phyloP scores from a whole-genome alignment of 2,329 filamentous ascomycete genomes.

The Pseudogymnoascus sp. region DNA sequence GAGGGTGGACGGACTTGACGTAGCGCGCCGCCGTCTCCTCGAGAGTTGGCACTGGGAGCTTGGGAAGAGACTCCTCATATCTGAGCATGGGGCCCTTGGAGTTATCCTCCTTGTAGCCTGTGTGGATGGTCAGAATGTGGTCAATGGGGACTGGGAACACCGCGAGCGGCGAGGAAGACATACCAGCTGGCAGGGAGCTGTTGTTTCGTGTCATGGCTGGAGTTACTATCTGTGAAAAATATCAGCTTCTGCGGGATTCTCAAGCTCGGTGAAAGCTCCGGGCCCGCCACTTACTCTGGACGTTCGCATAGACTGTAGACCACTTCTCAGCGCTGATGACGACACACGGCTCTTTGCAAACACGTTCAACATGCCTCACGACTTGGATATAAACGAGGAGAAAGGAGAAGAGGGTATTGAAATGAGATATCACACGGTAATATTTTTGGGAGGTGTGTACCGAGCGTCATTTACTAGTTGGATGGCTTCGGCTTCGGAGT shows the following conservation, averaged over 20 bases:
- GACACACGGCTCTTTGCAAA: conserved; percentile 26
- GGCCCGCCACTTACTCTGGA: conserved; percentile 20
- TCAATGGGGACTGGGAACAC: conserved; percentile 12
- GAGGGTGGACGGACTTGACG: conserved; percentile 69
- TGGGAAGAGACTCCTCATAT: conserved; percentile 78
- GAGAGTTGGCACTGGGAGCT: conserved; percentile 71
- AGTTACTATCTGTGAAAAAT: conserved; percentile 38
- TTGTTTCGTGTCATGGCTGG: conserved; percentile 46
- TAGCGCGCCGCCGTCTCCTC: conserved; percentile 77
- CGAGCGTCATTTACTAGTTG: conserved; percentile 7
- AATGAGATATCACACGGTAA: conserved; percentile 10
- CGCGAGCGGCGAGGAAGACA: conserved; percentile 12
- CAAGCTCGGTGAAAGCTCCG: not conserved
- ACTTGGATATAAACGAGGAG: conserved; percentile 11
- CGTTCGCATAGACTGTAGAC: conserved; percentile 21
- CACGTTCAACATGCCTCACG: conserved; percentile 29
- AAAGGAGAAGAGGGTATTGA: conserved; percentile 10
- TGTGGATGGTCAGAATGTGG: conserved; percentile 12
- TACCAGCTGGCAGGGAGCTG: conserved; percentile 51
- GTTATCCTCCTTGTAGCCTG: conserved; percentile 73
- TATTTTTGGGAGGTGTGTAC: conserved; percentile 2
- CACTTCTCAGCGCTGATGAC: conserved; percentile 27
- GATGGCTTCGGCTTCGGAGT: conserved; percentile 2
- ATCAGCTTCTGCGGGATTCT: not conserved
- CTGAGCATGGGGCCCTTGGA: conserved; percentile 75